phyloP scores from a whole-genome alignment of 1,139 yeast genomes.

The Blastobotrys malaysiensis region DNA sequence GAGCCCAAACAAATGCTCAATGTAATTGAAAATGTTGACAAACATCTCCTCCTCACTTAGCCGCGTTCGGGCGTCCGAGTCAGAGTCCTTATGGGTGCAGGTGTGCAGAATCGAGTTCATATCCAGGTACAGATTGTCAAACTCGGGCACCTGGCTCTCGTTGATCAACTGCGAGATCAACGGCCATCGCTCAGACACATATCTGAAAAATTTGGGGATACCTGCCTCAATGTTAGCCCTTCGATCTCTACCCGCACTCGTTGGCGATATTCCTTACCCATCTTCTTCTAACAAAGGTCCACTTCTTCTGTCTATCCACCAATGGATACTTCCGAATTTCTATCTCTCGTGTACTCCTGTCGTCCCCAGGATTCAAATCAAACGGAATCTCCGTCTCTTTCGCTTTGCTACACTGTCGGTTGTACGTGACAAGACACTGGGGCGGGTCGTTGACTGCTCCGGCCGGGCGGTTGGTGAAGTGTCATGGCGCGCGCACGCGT shows the following conservation, averaged over 20 bases:
- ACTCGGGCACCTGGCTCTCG: constrained; percentile 83
- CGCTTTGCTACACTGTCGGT: neutral
- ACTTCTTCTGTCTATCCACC: neutral
- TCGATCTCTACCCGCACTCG: too few relatives aligned
- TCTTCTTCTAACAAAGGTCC: neutral
- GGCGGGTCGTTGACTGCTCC: neutral
- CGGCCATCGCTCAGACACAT: constrained; percentile 99
- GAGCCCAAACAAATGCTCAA: constrained; percentile 85
- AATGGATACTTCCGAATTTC: neutral
- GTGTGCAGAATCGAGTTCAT: constrained; percentile 89
- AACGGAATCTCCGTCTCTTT: neutral
- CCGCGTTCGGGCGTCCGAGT: constrained; percentile 39
- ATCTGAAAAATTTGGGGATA: constrained; percentile 93
- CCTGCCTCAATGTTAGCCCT: too few relatives aligned
- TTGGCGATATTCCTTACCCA: neutral
- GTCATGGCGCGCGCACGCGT: neutral
- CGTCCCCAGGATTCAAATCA: neutral
- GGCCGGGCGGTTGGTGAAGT: neutral
- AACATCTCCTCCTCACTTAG: constrained; percentile 88
- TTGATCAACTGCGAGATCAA: constrained; percentile 83
- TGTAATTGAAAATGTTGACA: constrained; percentile 87
- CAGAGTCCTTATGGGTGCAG: constrained; percentile 64
- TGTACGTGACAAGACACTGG: neutral
- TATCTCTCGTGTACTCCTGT: neutral
- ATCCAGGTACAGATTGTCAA: constrained; percentile 89